A percentile compares a stretch with the other conserved stretches of the same genome.
These are phyloP conservation scores for Paramecium pentaurelia DNA, from an alignment of 73 alveolate genomes.

Conservation along the genomic window DNA sequence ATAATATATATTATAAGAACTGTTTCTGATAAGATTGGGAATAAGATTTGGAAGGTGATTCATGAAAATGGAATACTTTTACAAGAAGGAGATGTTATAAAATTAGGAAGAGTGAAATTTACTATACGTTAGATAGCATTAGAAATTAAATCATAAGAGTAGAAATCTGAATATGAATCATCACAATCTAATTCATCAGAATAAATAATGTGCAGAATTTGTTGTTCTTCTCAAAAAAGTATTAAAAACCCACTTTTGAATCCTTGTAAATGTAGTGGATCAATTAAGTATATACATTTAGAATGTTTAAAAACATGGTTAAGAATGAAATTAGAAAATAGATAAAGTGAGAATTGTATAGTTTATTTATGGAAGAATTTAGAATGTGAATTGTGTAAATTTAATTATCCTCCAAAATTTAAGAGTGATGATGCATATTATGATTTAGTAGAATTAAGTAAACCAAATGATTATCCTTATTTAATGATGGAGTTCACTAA, in stretches of 20 bases:
- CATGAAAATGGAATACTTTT: slow-evolving; percentile 22
- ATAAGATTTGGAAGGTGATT: background rate
- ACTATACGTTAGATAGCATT: background rate
- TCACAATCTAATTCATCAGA: slow-evolving; percentile 4
- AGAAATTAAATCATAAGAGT: background rate
- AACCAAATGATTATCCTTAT: slow-evolving; percentile 49
- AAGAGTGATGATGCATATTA: slow-evolving; percentile 49
- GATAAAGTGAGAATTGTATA: slow-evolving; percentile 61
- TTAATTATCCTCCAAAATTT: slow-evolving; percentile 52
- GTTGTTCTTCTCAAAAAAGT: slow-evolving; percentile 65
- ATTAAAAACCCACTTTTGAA: slow-evolving; percentile 61
- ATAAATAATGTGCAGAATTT: slow-evolving; percentile 62
- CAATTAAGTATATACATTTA: slow-evolving; percentile 69
- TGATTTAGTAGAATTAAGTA: slow-evolving; percentile 53
- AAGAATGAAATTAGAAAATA: slow-evolving; percentile 63
- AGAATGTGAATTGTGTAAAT: slow-evolving; percentile 76
- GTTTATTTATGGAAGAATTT: slow-evolving; percentile 69
- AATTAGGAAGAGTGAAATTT: slow-evolving; percentile 52
- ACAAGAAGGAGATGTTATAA: slow-evolving; percentile 54
- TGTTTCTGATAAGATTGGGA: background rate
- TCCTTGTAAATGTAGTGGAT: slow-evolving; percentile 77
- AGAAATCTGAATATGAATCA: background rate
- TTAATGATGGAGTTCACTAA: slow-evolving; percentile 2
- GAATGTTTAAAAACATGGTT: slow-evolving; percentile 70
- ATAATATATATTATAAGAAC: background rate